Evolutionary conservation across 371 early-diverging fungal genomes (phyloP).

Genomic region (Rhizopus sp.): DNA sequence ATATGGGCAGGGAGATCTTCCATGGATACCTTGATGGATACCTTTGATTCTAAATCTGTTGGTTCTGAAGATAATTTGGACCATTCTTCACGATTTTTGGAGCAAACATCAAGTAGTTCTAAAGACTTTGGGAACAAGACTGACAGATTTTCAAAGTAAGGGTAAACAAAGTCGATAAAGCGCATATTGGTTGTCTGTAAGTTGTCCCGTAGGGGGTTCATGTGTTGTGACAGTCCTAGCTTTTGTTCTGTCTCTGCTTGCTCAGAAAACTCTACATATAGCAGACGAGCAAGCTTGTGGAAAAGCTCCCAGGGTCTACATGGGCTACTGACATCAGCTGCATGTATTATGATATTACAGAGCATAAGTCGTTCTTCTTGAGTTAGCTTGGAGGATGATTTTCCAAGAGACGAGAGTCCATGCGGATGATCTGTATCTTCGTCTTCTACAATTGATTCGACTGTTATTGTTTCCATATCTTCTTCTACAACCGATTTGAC

Average conservation of each 20-base stretch:
- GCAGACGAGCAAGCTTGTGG: constrained; percentile 78
- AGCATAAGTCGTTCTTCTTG: constrained; percentile 62
- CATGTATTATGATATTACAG: constrained; percentile 75
- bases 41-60: not conserved
- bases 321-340: constrained; percentile 89
- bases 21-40: too few relatives aligned
- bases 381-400: constrained; percentile 8
- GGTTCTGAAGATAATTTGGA: constrained; percentile 14
- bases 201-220: constrained; percentile 73
- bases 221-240: constrained; percentile 74
- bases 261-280: constrained; percentile 81
- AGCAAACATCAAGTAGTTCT: constrained; percentile 29
- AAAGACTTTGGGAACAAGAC: constrained; percentile 63
- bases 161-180: constrained; percentile 84
- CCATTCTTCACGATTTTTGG: constrained; percentile 45
- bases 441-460: too few relatives aligned
- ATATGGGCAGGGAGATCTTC: too few relatives aligned
- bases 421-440: too few relatives aligned
- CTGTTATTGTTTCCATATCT: too few relatives aligned
- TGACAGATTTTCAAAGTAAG: constrained; percentile 78
- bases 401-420: not conserved
- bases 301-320: constrained; percentile 83
- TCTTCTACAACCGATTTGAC: not conserved
- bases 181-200: constrained; percentile 75
- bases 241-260: constrained; percentile 85